These are phyloP conservation scores for Microcyclospora tardicrescens DNA, from an alignment of 2,329 filamentous ascomycete genomes.

Conservation along the genomic window DNA sequence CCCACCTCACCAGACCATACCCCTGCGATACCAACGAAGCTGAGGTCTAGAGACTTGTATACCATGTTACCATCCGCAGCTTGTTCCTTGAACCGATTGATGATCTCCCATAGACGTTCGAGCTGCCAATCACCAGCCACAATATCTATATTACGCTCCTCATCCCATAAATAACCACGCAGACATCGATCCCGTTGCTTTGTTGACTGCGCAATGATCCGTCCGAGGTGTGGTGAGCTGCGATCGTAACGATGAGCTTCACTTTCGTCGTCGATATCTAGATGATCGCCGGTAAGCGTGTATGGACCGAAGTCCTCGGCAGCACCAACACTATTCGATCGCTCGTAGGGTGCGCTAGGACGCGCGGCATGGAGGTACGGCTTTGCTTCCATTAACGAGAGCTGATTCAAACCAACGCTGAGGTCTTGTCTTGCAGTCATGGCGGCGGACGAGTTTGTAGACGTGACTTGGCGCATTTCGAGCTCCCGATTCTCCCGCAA, in stretches of 20 bases:
- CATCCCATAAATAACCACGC: conserved; percentile 46
- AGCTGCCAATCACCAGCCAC: conserved; percentile 60
- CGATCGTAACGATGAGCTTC: conserved; percentile 3
- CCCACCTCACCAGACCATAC: conserved; percentile 57
- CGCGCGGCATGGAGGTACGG: conserved; percentile 2
- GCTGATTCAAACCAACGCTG: conserved; percentile 10
- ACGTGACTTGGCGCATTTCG: conserved; percentile 34
- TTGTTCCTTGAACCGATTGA: conserved; percentile 52
- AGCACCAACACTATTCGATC: conserved; percentile 3
- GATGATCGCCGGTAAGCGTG: conserved; percentile 4
- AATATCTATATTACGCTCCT: conserved; percentile 51
- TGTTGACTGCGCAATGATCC: conserved; percentile 17
- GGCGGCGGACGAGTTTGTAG: conserved; percentile 28
- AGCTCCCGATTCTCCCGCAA: conserved; percentile 40
- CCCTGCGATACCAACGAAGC: conserved; percentile 59
- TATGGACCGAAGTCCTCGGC: conserved; percentile 17
- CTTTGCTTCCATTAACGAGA: conserved; percentile 13
- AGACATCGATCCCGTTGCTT: conserved; percentile 41
- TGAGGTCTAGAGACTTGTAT: conserved; percentile 53
- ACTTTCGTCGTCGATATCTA: conserved; percentile 1
- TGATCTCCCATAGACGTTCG: conserved; percentile 66
- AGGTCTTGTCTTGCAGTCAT: conserved; percentile 34
- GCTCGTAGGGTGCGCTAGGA: conserved; percentile 8
- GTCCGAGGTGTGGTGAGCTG: conserved; percentile 10
- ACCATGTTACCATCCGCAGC: conserved; percentile 59